These are phyloP conservation scores for Aspergillus sp. DNA, from an alignment of 2,329 filamentous ascomycete species.

Conservation along the genomic window DNA sequence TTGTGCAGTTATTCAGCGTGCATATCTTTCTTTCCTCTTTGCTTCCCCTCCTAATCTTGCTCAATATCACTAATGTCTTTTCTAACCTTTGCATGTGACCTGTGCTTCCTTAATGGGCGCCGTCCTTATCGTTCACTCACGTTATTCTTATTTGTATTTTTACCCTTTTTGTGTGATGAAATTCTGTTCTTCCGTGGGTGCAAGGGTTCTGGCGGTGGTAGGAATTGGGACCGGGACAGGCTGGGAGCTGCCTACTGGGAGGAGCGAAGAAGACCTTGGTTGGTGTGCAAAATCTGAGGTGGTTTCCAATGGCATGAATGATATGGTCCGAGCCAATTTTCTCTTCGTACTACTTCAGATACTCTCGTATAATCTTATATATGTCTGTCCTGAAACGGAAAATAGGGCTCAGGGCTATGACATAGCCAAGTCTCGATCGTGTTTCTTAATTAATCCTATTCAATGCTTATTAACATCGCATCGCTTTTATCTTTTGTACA, in stretches of 20 bases:
- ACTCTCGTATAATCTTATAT: background rate
- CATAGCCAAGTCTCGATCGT: slow-evolving; percentile 1
- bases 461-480: background rate
- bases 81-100: slow-evolving; percentile 13
- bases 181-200: background rate
- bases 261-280: no score
- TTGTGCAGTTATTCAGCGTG: slow-evolving; percentile 33
- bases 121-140: background rate
- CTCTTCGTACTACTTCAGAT: no score
- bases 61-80: slow-evolving; percentile 15
- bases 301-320: background rate
- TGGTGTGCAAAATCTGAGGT: background rate
- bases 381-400: background rate
- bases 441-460: background rate
- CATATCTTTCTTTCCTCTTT: slow-evolving; percentile 22
- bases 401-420: slow-evolving; percentile 12
- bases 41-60: slow-evolving; percentile 13
- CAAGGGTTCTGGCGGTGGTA: background rate
- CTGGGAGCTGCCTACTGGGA: background rate
- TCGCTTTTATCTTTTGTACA: background rate
- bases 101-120: slow-evolving; percentile 12
- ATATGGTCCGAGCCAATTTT: background rate
- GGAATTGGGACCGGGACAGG: background rate
- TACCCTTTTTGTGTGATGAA: slow-evolving; percentile 5
- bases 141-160: slow-evolving; percentile 9